These are phyloP conservation scores for Ormosia emarginata DNA, from an alignment of 306 rosid genomes.

Conservation along the genomic window DNA sequence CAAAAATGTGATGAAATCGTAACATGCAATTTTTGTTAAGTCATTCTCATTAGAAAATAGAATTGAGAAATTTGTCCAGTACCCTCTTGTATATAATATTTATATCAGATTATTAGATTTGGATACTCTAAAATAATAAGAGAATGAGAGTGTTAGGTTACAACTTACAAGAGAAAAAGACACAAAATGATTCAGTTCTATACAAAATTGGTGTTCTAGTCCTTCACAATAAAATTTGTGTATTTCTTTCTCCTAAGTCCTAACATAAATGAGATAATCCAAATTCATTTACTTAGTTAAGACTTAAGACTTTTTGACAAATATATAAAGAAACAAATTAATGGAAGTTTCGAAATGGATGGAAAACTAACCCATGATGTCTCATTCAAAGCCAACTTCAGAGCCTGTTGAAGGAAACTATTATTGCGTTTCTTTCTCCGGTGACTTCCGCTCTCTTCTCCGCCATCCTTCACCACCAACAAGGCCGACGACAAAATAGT, in stretches of 20 bases:
- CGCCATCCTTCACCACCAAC: not conserved
- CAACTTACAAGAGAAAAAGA: not conserved
- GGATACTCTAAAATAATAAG: not conserved
- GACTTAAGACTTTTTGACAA: too few species aligned
- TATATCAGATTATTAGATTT: not conserved
- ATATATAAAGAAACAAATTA: not conserved
- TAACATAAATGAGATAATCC: not conserved
- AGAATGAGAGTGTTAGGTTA: not conserved
- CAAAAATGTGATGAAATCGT: not conserved
- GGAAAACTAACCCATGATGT: constrained; percentile 27
- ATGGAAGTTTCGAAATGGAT: not conserved
- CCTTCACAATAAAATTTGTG: too few species aligned
- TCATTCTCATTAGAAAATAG: not conserved
- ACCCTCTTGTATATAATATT: not conserved
- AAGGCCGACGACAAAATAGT: not conserved
- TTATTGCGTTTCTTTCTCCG: not conserved
- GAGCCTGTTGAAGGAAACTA: not conserved
- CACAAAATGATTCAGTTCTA: not conserved
- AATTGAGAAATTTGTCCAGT: not conserved
- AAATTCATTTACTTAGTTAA: not conserved
- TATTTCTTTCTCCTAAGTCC: too few species aligned
- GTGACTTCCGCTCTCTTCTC: not conserved
- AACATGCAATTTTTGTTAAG: not conserved
- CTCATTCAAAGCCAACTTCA: constrained; percentile 7
- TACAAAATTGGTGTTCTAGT: too few species aligned